Evolutionary conservation across 2,329 filamentous ascomycete genomes (phyloP).

Genomic region (Bertia moriformis): DNA sequence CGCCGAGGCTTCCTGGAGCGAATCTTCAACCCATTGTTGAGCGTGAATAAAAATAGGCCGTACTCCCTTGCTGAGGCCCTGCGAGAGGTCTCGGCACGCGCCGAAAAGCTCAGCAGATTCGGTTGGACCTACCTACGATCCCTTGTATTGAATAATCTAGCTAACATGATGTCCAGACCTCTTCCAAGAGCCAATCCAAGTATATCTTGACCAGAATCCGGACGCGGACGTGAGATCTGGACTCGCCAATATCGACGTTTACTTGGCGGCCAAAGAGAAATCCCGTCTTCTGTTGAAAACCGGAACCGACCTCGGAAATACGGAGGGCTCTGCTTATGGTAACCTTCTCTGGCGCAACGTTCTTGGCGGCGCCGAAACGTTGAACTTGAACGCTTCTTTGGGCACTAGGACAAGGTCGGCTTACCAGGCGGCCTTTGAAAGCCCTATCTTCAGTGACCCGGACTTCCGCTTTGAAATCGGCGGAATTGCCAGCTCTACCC

Average conservation of each 20-base stretch:
- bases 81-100: constrained; percentile 52
- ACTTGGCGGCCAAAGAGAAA: constrained; percentile 64
- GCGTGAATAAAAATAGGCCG: constrained; percentile 45
- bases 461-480: constrained; percentile 68
- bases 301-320: constrained; percentile 84
- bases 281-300: constrained; percentile 79
- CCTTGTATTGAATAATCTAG: constrained; percentile 11
- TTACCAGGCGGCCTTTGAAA: constrained; percentile 74
- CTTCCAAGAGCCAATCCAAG: constrained; percentile 67
- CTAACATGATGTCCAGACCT: constrained; percentile 43
- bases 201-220: constrained; percentile 66
- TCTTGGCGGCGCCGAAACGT: constrained; percentile 80
- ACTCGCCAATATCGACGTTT: constrained; percentile 60
- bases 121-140: constrained; percentile 42
- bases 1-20: constrained; percentile 69
- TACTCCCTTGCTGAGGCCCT: constrained; percentile 74
- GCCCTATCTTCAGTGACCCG: constrained; percentile 72
- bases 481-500: constrained; percentile 66
- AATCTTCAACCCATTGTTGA: constrained; percentile 65
- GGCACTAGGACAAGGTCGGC: constrained; percentile 84
- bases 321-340: constrained; percentile 84
- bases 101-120: constrained; percentile 64
- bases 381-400: constrained; percentile 74
- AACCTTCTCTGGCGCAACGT: constrained; percentile 81
- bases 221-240: constrained; percentile 44